Evolutionary conservation across 2,329 filamentous ascomycete genomes (phyloP).

Genomic region (Diaporthe destruens): DNA sequence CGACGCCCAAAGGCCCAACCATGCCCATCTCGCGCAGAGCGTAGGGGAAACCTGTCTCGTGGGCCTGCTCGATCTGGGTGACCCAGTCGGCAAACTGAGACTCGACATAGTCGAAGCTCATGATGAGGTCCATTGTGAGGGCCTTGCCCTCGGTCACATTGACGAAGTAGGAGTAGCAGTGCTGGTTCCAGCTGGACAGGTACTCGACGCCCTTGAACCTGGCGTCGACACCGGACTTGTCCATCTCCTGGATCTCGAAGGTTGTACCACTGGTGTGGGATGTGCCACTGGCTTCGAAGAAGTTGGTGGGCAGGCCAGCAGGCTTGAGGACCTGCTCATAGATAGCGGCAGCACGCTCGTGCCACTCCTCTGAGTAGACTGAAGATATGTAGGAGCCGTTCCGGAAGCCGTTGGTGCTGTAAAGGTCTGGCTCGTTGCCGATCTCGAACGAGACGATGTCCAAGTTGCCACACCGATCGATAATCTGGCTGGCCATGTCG

Average conservation of each 20-base stretch:
- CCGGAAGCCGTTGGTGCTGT: slow-evolving; percentile 57
- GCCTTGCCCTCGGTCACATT: slow-evolving; percentile 56
- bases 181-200: slow-evolving; percentile 61
- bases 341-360: slow-evolving; percentile 57
- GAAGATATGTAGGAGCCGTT: slow-evolving; percentile 57
- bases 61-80: slow-evolving; percentile 56
- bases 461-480: slow-evolving; percentile 45
- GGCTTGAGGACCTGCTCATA: slow-evolving; percentile 60
- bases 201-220: slow-evolving; percentile 49
- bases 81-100: slow-evolving; percentile 61
- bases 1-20: slow-evolving; percentile 61
- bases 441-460: slow-evolving; percentile 49
- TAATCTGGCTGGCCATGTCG: slow-evolving; percentile 51
- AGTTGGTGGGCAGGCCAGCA: slow-evolving; percentile 53
- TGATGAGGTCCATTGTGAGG: slow-evolving; percentile 58
- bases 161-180: slow-evolving; percentile 67
- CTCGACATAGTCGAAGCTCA: slow-evolving; percentile 60
- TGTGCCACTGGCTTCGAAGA: slow-evolving; percentile 63
- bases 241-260: slow-evolving; percentile 59
- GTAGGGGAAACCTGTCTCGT: slow-evolving; percentile 58
- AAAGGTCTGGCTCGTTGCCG: slow-evolving; percentile 50
- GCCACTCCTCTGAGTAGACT: slow-evolving; percentile 59
- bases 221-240: slow-evolving; percentile 51
- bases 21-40: slow-evolving; percentile 65
- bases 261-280: slow-evolving; percentile 64